Conservation (phyloP, 2,329 filamentous ascomycete genomes). For the Aureobasidium uvarum region DNA sequence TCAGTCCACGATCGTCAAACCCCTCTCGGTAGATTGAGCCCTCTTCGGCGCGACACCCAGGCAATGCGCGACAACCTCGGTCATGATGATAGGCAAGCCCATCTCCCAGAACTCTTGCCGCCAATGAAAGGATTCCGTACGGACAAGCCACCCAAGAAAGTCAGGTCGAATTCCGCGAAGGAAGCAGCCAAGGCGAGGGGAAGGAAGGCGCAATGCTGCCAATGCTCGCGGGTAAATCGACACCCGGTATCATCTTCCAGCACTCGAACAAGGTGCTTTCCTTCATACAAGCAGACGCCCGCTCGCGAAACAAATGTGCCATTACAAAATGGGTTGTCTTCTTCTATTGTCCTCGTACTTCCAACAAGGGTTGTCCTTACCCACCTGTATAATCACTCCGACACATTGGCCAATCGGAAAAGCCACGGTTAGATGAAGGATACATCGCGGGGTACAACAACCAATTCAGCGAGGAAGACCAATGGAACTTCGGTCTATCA, state of each 20-base stretch:
- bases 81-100: conserved; percentile 8
- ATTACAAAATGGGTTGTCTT: background rate
- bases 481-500: conserved; percentile 10
- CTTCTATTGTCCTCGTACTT: background rate
- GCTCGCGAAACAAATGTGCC: background rate
- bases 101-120: background rate
- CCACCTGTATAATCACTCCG: background rate
- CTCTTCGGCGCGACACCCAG: conserved; percentile 3
- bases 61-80: background rate
- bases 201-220: background rate
- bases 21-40: conserved; percentile 21
- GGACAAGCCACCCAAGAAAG: conserved; percentile 11
- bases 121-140: background rate
- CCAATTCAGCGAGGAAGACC: background rate
- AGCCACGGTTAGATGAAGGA: conserved; percentile 5
- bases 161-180: background rate
- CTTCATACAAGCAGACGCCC: no score
- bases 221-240: background rate
- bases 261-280: background rate
- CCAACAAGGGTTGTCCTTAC: background rate
- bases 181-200: conserved; percentile 18
- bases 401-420: conserved; percentile 2
- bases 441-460: conserved; percentile 16
- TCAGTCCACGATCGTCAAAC: background rate
- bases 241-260: background rate